phyloP scores from a whole-genome alignment of 2,329 filamentous ascomycete species.

The Ilyonectria robusta region DNA sequence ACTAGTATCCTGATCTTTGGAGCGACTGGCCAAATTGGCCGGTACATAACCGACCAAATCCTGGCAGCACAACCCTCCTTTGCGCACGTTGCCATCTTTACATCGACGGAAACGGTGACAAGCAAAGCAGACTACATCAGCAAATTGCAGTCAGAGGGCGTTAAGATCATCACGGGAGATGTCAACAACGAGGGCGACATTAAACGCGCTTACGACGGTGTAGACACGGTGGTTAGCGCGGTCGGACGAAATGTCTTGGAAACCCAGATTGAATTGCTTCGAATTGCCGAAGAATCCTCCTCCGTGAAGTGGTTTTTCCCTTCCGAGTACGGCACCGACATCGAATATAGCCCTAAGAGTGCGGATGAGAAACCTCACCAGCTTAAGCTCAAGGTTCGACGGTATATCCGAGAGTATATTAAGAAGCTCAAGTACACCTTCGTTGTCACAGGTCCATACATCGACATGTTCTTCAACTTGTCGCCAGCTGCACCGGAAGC shows the following conservation, averaged over 20 bases:
- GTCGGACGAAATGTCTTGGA: constrained; percentile 75
- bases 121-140: constrained; percentile 41
- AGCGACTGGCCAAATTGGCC: constrained; percentile 59
- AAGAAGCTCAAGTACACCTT: constrained; percentile 73
- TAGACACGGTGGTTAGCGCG: constrained; percentile 76
- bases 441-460: constrained; percentile 79
- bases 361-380: constrained; percentile 77
- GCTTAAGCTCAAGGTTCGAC: constrained; percentile 77
- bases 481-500: constrained; percentile 46
- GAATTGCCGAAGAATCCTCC: constrained; percentile 67
- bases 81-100: constrained; percentile 54
- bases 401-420: constrained; percentile 67
- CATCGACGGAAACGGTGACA: constrained; percentile 32
- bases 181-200: constrained; percentile 60
- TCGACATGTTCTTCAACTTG: constrained; percentile 71
- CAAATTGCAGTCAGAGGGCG: constrained; percentile 40
- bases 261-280: constrained; percentile 73
- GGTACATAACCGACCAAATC: constrained; percentile 57
- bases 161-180: constrained; percentile 48
- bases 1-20: constrained; percentile 51
- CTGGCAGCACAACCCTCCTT: constrained; percentile 53
- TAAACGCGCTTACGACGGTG: constrained; percentile 70
- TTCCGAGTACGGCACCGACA: constrained; percentile 77
- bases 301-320: constrained; percentile 76
- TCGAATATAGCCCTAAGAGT: constrained; percentile 72